Conservation (phyloP, 495 filamentous ascomycete genomes). For the Oidiodendron maius region DNA sequence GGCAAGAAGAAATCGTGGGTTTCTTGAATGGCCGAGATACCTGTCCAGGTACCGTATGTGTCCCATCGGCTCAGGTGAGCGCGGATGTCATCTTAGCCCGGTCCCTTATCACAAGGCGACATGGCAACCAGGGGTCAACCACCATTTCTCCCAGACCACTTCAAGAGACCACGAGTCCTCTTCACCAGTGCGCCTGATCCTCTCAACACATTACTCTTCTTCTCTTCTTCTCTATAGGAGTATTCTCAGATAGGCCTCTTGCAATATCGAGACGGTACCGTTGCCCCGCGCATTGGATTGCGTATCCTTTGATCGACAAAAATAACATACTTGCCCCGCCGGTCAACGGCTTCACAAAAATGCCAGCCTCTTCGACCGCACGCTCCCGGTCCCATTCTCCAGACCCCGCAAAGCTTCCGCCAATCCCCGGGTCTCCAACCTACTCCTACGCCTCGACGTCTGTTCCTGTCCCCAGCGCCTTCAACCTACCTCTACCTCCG, state of each 20-base stretch:
- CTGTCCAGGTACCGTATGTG: too few relatives aligned
- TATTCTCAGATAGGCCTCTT: too few relatives aligned
- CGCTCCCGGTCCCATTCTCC: slow-evolving; percentile 33
- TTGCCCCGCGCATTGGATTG: too few relatives aligned
- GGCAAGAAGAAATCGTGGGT: background rate
- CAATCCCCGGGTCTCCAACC: slow-evolving; percentile 51
- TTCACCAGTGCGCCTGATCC: background rate
- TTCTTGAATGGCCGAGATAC: too few relatives aligned
- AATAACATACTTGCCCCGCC: too few relatives aligned
- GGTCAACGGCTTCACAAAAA: too few relatives aligned
- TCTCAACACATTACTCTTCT: too few relatives aligned
- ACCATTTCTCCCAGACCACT: background rate
- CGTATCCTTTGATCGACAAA: too few relatives aligned
- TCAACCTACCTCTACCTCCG: slow-evolving; percentile 48
- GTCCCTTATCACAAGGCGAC: background rate
- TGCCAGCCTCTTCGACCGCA: slow-evolving; percentile 1
- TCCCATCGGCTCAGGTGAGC: too few relatives aligned
- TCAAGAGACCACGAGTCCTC: slow-evolving; percentile 1
- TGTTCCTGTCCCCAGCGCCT: slow-evolving; percentile 44
- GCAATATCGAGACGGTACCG: too few relatives aligned
- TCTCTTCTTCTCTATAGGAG: too few relatives aligned
- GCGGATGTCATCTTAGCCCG: background rate
- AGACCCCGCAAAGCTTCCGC: slow-evolving; percentile 40
- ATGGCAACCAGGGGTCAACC: background rate
- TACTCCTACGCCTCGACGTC: slow-evolving; percentile 57